Base-by-base conservation (phyloP, 768 basidiomycete genomes). In the Boletus subcaerulescens region DNA sequence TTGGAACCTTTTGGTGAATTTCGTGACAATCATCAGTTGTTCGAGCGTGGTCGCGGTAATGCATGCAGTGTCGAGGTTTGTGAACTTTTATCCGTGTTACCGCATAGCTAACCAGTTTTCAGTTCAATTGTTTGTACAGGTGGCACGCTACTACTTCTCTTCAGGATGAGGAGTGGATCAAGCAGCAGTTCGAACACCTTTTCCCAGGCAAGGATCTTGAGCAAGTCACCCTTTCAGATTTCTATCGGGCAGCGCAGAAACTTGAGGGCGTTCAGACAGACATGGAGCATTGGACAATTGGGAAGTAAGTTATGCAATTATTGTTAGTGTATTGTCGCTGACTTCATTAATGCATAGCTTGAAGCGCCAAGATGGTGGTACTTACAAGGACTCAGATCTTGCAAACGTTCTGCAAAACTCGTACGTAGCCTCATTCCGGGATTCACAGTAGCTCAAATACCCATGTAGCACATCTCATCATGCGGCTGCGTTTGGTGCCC, bases 71-170 rank as follows among this genome's bases (percentile, higher is more conserved):
- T 91, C 31, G 91, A 93, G 77, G 88, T 87, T 57, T 36, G 72
- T 65, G 38, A 20, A 44, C 39, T 39, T 49, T 38, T 50, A 31
- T 40, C 38, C 3, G 2, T 36, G 26, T 5, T 38, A 38, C 2
- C 9, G 12, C 12, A 31, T 15, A 26, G 39, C 26, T 65, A 12
- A 64, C 40, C 6, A 5, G n/a, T 4, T 41, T 43, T 45, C 4
- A 89, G 86, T 93, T 93, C 75, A 93, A 93, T 62, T 87, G 87
- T 61, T 72, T 93, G 52, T 93, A 93, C 69, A 81, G 88, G 18
- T 83, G 91, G 91, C 91, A 93, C 44, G 86, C 91, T 1, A 91
- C 91, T 0, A 89, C 87, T 0, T 90, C 87, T 42, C 61, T 65
- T 15, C 77, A 79, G 50, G 91, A 92, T 50, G 91, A 89, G 65